Conservation (phyloP, 192 early-diverging fungal species). For the Coemansia sp. region DNA sequence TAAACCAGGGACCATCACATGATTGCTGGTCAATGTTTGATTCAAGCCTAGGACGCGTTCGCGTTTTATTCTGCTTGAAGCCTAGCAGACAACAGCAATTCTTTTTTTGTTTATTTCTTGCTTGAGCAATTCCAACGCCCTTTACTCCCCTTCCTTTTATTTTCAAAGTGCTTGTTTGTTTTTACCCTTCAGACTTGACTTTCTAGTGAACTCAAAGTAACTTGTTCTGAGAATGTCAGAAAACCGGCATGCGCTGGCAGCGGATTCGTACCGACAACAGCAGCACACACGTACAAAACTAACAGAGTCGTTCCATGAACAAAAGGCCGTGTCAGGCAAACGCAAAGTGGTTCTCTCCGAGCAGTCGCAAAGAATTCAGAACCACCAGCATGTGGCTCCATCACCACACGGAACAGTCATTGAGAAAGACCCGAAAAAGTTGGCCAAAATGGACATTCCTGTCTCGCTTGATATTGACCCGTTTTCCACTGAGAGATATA, state of each 20-base stretch:
- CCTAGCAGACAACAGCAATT: neutral
- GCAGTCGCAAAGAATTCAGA: slow-evolving; percentile 29
- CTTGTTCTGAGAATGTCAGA: slow-evolving; percentile 26
- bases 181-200: no score
- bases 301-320: slow-evolving; percentile 33
- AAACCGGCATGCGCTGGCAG: slow-evolving; percentile 21
- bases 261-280: slow-evolving; percentile 1
- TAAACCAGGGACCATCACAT: slow-evolving; percentile 4
- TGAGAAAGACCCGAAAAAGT: slow-evolving; percentile 41
- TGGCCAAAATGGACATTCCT: slow-evolving; percentile 42
- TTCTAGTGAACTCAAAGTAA: neutral
- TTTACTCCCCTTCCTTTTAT: neutral
- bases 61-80: slow-evolving; percentile 3
- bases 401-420: neutral
- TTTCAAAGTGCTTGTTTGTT: neutral
- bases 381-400: slow-evolving; percentile 16
- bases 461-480: slow-evolving; percentile 46
- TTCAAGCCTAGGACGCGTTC: slow-evolving; percentile 3
- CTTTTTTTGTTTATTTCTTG: slow-evolving; percentile 9
- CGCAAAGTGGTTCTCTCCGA: slow-evolving; percentile 34
- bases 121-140: neutral
- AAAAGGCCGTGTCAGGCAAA: slow-evolving; percentile 31
- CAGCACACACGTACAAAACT: slow-evolving; percentile 28
- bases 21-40: no score
- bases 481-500: slow-evolving; percentile 22